Evolutionary conservation across 1,284 basidiomycete species (phyloP), one percentile per base, ranked within the genome.

Genomic region (Stygiomarasmius scandens): DNA sequence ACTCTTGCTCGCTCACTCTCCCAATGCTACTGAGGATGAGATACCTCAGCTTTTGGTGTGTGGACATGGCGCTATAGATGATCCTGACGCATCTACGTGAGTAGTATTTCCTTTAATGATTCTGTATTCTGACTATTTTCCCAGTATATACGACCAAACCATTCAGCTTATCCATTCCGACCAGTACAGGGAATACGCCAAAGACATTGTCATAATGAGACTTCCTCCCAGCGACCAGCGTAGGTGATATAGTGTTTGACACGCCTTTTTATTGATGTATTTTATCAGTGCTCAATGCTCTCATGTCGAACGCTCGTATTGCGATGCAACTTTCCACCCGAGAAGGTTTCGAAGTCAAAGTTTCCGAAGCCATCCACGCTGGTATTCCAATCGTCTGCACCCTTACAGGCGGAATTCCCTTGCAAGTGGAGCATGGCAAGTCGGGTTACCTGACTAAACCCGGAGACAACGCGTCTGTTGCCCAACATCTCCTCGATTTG

Each of bases 331-430:
- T 92, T 54, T 90, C 87, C 54, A 85, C 85, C 55, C 90, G 92
- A 59, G 93, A 95, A 75, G 93, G 93, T 45, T 95, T 95, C 74
- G 93, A 95, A 67, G 91, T 95, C 72, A 95, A 95, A 72, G 93
- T 95, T 55, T 94, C 92, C 45, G 93, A 95, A 74, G 92, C 90
- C 19, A 80, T 95, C 53, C 90, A 95, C 71, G 84, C 90, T 29
- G 89, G 90, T 63, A 89, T 90, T 60, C 92, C 93, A 25, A 82
- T 94, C 63, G 82, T 95, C 66, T 90, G 90, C 14, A 87, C 79
- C 55, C 84, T 80, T 59, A 94, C 93, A 1, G 93, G 93, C 60
- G 93, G 93, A 66, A 95, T 95, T 69, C 93, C 93, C 41, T 84
- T 95, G 54, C 93, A 95, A 69, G 85, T 95, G 64, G 84, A 86